Evolutionary conservation across 2,329 filamentous ascomycete species (phyloP), one percentile per base, ranked within the genome.

Genomic region (Mycosphaerelloides madeirae): DNA sequence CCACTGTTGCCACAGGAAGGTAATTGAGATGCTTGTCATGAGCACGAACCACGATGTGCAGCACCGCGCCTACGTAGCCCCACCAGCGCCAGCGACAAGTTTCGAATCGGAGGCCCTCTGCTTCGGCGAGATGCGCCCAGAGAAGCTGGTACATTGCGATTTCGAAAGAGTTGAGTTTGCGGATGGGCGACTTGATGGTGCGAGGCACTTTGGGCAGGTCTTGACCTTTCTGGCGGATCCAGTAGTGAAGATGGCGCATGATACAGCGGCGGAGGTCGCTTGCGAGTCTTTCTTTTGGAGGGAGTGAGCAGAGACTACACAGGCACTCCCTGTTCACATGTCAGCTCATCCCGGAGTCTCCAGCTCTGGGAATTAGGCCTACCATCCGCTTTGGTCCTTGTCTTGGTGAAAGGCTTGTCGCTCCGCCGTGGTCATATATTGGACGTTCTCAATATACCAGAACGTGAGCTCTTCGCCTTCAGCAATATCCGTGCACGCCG

Each of bases 61-160:
- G 18, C 14, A 41, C 34, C 12, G 28, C 12, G 6, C 34, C 9
- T 2, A 41, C 15, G 29, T 20, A 41, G 14, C 29, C 34, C 16
- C 19, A 22, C 3, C 18, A 15, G 15, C 20, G 18, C n/a, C 12
- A 13, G n/a, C n/a, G n/a, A n/a, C n/a, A n/a, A 15, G 8, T 6
- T 4, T 20, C 19, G 16, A 12, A 29, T 12, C 14, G 18, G n/a
- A 16, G 13, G 12, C 38, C 43, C 32, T 46, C 43, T 16, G 32
- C 32, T 20, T 46, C 43, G 12, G 43, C 43, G 12, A 46, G 38
- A 14, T 31, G 19, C 2, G 18, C 31, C 13, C 31, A 46, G 12
- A 46, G 43, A 11, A 46, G 31, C 37, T 41, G n/a, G 14, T 19
- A 18, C 36, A 29, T 33, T 6, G 11, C 29, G 11, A 12, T n/a